phyloP scores from a whole-genome alignment of 345 rosid genomes.

The Pugionium dolabratum region DNA sequence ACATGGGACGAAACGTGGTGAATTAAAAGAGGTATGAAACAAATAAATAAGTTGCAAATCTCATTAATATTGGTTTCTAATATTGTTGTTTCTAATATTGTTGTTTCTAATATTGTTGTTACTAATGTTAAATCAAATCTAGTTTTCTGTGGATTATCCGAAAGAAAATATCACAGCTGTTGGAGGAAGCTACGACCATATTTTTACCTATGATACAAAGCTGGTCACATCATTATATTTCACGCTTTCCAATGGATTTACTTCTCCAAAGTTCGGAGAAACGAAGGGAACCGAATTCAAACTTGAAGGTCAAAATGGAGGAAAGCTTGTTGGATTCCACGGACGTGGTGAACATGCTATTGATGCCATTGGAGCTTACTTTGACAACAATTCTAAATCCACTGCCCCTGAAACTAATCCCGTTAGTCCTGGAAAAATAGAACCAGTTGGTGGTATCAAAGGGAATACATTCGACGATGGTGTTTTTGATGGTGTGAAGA shows the following conservation, averaged over 20 bases:
- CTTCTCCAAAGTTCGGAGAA: not conserved
- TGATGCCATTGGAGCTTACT: conserved; percentile 34
- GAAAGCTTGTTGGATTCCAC: conserved; percentile 20
- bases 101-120: no score
- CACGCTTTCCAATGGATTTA: not conserved
- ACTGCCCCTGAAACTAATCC: no score
- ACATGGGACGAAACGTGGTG: not conserved
- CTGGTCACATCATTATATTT: conserved; percentile 14
- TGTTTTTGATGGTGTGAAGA: conserved; percentile 7
- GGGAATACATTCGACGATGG: not conserved
- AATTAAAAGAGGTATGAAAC: not conserved
- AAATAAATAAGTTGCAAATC: no score
- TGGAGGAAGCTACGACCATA: conserved; percentile 29
- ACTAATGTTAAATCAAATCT: no score
- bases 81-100: conserved; percentile 3
- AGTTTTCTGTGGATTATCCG: no score
- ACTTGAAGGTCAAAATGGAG: conserved; percentile 4
- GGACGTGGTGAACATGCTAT: conserved; percentile 18
- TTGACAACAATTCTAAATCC: conserved; percentile 5
- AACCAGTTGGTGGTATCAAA: not conserved
- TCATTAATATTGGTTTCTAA: no score
- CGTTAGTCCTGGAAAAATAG: not conserved
- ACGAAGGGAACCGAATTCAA: not conserved
- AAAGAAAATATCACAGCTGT: conserved; percentile 33
- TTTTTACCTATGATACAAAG: not conserved